Base-by-base conservation (phyloP, 2,329 filamentous ascomycete genomes). In the Botrytis pseudocinerea region DNA sequence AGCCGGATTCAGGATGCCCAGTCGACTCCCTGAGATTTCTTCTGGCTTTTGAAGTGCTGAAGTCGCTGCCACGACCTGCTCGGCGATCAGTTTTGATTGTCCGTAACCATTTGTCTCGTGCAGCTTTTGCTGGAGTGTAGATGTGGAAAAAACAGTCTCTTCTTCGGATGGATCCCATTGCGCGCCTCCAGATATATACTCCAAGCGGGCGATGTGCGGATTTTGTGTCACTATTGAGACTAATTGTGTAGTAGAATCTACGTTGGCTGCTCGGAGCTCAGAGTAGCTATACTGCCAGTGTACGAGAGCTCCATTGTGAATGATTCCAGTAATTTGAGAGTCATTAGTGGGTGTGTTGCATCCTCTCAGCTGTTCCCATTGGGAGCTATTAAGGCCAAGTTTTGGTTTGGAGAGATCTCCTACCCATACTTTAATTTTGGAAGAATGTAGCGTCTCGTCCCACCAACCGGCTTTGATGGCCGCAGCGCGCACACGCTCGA, bases 251-350 rank as follows among this genome's bases (percentile, higher is more conserved):
- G 51, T 57, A 12, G 51, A 57, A 57, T 57, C 6, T 28, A 57
- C 51, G n/a, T 57, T 57, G 51, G 51, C 51, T 32, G n/a, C 51
- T 57, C 51, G 51, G 16, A 57, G 51, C 16, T 57, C 51, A 28
- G 51, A 32, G 51, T 57, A 57, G n/a, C 51, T 57, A n/a, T 57
- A 57, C 51, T 57, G 51, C 51, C 51, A 57, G 51, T 57, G 51
- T 57, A 57, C 51, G 14, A 57, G 51, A 57, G 51, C 51, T 28
- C 51, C 51, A 14, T 57, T 57, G n/a, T 57, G 51, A 28, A 57
- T 57, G 7, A 57, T 57, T 18, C 51, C 51, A 28, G n/a, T 57
- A 18, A 57, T 57, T 28, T 8, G 51, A 28, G 51, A 57, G 14
- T n/a, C 2, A 32, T 28, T 2, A 2, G n/a, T 57, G n/a, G 51